Percentiles rank a stretch among this genome's conserved stretches.
Conservation (phyloP, 139 green algal genomes). For the Coelastrella sp. region DNA sequence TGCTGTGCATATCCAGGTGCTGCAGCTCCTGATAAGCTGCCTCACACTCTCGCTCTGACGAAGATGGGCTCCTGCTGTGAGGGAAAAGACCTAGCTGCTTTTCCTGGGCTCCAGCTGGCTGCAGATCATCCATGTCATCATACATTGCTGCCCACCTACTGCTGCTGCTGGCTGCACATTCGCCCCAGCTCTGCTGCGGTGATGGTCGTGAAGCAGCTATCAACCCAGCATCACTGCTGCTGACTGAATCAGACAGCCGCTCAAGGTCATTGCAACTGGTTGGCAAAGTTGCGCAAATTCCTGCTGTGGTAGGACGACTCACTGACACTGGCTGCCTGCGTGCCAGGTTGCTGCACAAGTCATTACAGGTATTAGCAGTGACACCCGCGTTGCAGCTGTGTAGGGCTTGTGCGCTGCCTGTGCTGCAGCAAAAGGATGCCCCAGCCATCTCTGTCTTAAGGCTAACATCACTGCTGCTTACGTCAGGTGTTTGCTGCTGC, state of each 20-base stretch:
- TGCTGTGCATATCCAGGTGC: background rate
- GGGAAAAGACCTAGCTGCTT: too few relatives aligned
- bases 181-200: too few relatives aligned
- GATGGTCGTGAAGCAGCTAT: too few relatives aligned
- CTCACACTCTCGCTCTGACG: too few relatives aligned
- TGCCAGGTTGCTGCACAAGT: too few relatives aligned
- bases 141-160: background rate
- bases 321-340: background rate
- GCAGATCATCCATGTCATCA: conserved; percentile 42
- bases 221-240: background rate
- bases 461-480: background rate
- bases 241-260: background rate
- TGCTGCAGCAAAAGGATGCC: too few relatives aligned
- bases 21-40: background rate
- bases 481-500: background rate
- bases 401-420: too few relatives aligned
- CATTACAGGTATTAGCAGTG: too few relatives aligned
- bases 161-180: background rate
- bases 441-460: background rate
- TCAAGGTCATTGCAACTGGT: background rate
- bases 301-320: background rate
- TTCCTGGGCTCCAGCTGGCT: too few relatives aligned
- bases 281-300: background rate
- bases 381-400: too few relatives aligned
- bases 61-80: too few relatives aligned